Conservation (phyloP, 805 yeast genomes). For the Candida bentonensis region DNA sequence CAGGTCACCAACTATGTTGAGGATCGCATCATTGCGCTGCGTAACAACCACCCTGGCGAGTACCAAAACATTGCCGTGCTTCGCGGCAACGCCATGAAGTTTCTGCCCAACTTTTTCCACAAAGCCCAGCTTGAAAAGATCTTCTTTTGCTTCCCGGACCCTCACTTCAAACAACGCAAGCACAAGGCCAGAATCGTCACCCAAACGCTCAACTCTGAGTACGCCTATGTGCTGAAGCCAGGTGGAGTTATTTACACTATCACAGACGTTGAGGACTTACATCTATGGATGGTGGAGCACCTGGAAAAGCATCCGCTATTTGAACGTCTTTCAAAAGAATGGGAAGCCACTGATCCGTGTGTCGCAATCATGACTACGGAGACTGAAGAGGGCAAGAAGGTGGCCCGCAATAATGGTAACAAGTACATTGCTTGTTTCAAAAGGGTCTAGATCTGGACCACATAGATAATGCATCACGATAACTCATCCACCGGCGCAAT, state of each 20-base stretch:
- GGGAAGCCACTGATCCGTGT: constrained; percentile 71
- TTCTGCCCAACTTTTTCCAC: constrained; percentile 81
- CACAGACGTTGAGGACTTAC: constrained; percentile 88
- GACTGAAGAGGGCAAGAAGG: constrained; percentile 98
- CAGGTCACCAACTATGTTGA: constrained; percentile 96
- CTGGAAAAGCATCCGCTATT: constrained; percentile 84
- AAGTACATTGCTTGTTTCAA: constrained; percentile 82
- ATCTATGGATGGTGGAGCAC: constrained; percentile 92
- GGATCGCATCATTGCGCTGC: constrained; percentile 81
- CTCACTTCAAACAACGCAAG: constrained; percentile 93
- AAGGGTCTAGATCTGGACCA: too few species aligned
- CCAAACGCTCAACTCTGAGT: constrained; percentile 74
- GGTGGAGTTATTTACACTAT: constrained; percentile 88
- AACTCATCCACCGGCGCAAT: not conserved
- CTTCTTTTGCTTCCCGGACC: constrained; percentile 99
- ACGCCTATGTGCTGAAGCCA: constrained; percentile 76
- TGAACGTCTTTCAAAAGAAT: constrained; percentile 60
- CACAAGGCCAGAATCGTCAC: constrained; percentile 96
- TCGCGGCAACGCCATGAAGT: constrained; percentile 95
- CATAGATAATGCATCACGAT: too few species aligned
- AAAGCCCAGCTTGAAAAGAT: constrained; percentile 76
- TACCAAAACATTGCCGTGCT: constrained; percentile 82
- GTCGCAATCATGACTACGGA: constrained; percentile 77
- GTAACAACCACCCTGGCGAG: constrained; percentile 37
- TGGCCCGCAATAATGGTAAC: constrained; percentile 73